These are phyloP conservation scores for Gracilaria caudata DNA, from an alignment of 23 red algal genomes.

Conservation along the genomic window DNA sequence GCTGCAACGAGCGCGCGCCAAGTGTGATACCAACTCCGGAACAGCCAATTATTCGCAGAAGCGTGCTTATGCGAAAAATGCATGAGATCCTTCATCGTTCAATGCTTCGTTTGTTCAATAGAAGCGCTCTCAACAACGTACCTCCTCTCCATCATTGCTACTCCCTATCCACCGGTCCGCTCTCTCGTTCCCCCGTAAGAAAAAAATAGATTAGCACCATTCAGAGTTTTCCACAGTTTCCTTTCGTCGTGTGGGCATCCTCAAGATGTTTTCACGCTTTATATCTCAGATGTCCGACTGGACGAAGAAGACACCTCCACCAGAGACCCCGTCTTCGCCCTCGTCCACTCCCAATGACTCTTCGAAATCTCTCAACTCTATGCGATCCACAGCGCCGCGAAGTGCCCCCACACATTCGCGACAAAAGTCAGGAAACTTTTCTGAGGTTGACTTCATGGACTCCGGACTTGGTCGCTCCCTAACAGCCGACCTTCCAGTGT, in stretches of 20 bases:
- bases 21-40: background rate
- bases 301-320: background rate
- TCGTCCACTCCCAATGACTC: background rate
- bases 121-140: background rate
- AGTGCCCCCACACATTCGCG: constrained; percentile 18
- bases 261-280: constrained; percentile 25
- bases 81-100: background rate
- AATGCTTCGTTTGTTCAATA: background rate
- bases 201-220: background rate
- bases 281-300: constrained; percentile 45
- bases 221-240: background rate
- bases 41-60: background rate
- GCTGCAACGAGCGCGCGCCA: constrained; percentile 3
- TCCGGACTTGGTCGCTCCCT: constrained; percentile 76
- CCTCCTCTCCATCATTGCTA: background rate
- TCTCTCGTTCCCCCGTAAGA: background rate
- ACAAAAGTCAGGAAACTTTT: constrained; percentile 68
- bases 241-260: background rate
- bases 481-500: constrained; percentile 55
- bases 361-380: background rate
- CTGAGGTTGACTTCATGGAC: constrained; percentile 84
- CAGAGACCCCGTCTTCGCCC: constrained; percentile 11
- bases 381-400: background rate
- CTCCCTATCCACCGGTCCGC: background rate
- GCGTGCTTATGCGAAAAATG: background rate